A percentile compares a stretch with the other conserved stretches of the same genome.
Conservation (phyloP, 352 stramenopile species). For the Pilasporangium apinafurcum region DNA sequence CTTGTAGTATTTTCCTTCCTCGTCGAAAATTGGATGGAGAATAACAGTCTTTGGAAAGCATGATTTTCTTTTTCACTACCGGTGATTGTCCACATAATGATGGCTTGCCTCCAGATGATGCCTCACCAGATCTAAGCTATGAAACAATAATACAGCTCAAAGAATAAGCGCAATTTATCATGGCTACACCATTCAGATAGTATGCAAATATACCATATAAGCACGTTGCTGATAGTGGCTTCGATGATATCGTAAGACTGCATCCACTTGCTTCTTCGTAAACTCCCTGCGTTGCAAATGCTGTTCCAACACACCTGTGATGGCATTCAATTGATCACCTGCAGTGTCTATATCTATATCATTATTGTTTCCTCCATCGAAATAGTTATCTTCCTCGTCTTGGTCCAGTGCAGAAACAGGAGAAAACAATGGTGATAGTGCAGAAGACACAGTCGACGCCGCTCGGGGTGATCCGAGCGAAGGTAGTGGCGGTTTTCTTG, state of each 20-base stretch:
- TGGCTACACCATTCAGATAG: not conserved
- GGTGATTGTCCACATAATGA: constrained; percentile 4
- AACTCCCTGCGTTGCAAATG: constrained; percentile 48
- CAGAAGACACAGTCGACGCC: too few relatives aligned
- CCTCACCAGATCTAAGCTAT: not conserved
- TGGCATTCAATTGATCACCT: constrained; percentile 28
- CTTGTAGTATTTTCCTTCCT: constrained; percentile 18
- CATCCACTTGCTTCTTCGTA: constrained; percentile 35
- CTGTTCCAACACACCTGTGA: constrained; percentile 28
- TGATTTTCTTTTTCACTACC: constrained; percentile 29
- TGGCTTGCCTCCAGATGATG: not conserved
- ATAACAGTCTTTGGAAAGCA: constrained; percentile 33
- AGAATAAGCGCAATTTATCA: not conserved
- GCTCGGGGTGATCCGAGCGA: too few relatives aligned
- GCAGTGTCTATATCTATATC: too few relatives aligned
- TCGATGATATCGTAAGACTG: constrained; percentile 26
- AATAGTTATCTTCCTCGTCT: constrained; percentile 3
- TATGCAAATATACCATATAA: too few relatives aligned
- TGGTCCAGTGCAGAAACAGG: constrained; percentile 11
- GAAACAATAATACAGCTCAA: not conserved
- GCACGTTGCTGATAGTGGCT: constrained; percentile 18
- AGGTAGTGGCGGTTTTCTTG: too few relatives aligned
- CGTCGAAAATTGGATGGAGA: constrained; percentile 18
- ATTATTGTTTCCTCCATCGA: too few relatives aligned
- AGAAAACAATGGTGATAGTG: not conserved